Percentiles rank a stretch among this genome's conserved stretches.
phyloP scores from a whole-genome alignment of 345 rosid species.

The Citrus australasica region DNA sequence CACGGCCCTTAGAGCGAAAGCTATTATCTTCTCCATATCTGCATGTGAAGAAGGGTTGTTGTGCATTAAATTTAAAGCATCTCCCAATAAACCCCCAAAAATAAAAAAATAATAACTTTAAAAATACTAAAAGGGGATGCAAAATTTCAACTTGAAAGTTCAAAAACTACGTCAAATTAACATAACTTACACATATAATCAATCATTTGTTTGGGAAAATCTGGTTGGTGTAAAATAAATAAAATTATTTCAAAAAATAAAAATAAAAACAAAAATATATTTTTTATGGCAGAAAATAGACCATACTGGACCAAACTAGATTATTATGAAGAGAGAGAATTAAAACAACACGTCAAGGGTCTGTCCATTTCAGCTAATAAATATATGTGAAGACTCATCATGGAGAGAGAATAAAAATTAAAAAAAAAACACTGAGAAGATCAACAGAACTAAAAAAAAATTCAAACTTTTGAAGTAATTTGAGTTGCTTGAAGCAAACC shows the following conservation, averaged over 20 bases:
- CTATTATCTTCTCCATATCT: conserved; percentile 17
- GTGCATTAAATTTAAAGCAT: conserved; percentile 23
- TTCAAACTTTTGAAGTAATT: conserved; percentile 12
- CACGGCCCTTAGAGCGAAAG: conserved; percentile 20
- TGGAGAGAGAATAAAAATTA: not conserved
- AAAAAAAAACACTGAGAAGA: not conserved
- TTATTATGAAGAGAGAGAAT: conserved; percentile 11
- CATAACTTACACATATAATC: not conserved
- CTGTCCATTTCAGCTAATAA: conserved; percentile 21
- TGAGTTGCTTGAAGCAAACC: conserved; percentile 12
- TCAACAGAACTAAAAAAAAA: not conserved
- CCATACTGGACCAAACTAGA: conserved; percentile 1
- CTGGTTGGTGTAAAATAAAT: conserved; percentile 8
- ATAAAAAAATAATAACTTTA: not conserved
- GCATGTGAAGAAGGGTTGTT: conserved; percentile 45
- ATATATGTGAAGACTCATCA: not conserved
- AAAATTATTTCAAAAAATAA: not conserved
- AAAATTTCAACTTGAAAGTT: conserved; percentile 8
- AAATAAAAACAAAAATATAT: not conserved
- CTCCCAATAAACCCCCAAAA: not conserved
- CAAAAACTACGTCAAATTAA: conserved; percentile 8
- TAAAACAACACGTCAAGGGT: conserved; percentile 13
- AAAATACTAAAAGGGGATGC: not conserved
- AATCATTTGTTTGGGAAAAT: conserved; percentile 2
- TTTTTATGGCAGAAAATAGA: conserved; percentile 15